Evolutionary conservation across 257 asterid genomes (phyloP).

Genomic region (Galeopsis tetrahit): DNA sequence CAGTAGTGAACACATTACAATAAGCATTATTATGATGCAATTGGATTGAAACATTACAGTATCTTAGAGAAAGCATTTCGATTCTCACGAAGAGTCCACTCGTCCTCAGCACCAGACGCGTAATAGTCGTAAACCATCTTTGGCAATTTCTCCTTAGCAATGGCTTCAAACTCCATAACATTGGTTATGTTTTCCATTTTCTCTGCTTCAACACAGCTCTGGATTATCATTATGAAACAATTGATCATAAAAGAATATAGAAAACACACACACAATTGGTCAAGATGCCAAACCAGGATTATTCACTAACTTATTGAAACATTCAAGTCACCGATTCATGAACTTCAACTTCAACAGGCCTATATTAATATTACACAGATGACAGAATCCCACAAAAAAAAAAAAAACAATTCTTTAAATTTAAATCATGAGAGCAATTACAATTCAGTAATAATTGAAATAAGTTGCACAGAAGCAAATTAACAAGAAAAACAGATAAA

Average conservation of each 20-base stretch:
- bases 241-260: not conserved
- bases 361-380: conserved; percentile 11
- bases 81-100: conserved; percentile 76
- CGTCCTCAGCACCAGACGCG: conserved; percentile 79
- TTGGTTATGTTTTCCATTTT: conserved; percentile 65
- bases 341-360: conserved; percentile 13
- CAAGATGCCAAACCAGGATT: too few species aligned
- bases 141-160: conserved; percentile 64
- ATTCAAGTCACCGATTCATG: not conserved
- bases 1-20: not conserved
- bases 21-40: not conserved
- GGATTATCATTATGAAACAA: conserved; percentile 26
- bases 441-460: not conserved
- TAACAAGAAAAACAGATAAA: not conserved
- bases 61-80: conserved; percentile 66
- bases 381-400: not conserved
- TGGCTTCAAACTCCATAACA: conserved; percentile 64
- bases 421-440: not conserved
- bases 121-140: conserved; percentile 76
- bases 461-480: not conserved
- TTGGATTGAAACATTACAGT: conserved; percentile 46
- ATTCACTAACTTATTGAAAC: too few species aligned
- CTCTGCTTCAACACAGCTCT: conserved; percentile 7
- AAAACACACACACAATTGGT: not conserved
- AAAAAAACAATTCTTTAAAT: not conserved